A percentile compares a stretch with the other conserved stretches of the same genome.
Evolutionary conservation across 1,139 yeast genomes (phyloP).

Genomic region (Hanseniaspora sp.): DNA sequence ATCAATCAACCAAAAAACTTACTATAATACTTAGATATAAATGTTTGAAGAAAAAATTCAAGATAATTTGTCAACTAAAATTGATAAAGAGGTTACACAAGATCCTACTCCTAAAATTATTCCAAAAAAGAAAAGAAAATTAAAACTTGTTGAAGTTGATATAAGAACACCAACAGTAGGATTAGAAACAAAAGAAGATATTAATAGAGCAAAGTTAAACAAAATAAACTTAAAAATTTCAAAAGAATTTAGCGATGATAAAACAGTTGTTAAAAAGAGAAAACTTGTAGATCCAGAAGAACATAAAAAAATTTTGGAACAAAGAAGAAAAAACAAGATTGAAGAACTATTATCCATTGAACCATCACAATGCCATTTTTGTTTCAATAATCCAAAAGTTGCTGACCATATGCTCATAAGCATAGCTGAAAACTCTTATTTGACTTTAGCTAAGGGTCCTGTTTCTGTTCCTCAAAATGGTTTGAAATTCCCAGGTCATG

Average conservation of each 20-base stretch:
- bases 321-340: constrained; percentile 18
- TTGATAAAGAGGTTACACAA: not conserved
- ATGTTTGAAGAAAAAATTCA: not conserved
- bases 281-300: constrained; percentile 12
- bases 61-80: not conserved
- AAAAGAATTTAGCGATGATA: constrained; percentile 14
- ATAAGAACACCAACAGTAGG: constrained; percentile 6
- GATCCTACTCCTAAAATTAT: not conserved
- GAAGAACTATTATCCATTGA: constrained; percentile 33
- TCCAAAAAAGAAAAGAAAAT: constrained; percentile 9
- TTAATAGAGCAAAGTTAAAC: constrained; percentile 6
- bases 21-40: too few species aligned
- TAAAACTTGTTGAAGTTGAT: constrained; percentile 9
- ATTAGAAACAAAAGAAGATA: not conserved
- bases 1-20: not conserved
- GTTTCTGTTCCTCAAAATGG: constrained; percentile 40
- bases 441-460: constrained; percentile 85
- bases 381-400: constrained; percentile 67
- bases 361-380: constrained; percentile 65
- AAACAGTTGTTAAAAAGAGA: constrained; percentile 11
- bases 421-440: constrained; percentile 53
- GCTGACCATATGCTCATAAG: constrained; percentile 74
- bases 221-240: constrained; percentile 15
- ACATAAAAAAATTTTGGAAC: constrained; percentile 15
- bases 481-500: constrained; percentile 65